phyloP scores from a whole-genome alignment of 306 rosid species.

The Crotalaria pallida region DNA sequence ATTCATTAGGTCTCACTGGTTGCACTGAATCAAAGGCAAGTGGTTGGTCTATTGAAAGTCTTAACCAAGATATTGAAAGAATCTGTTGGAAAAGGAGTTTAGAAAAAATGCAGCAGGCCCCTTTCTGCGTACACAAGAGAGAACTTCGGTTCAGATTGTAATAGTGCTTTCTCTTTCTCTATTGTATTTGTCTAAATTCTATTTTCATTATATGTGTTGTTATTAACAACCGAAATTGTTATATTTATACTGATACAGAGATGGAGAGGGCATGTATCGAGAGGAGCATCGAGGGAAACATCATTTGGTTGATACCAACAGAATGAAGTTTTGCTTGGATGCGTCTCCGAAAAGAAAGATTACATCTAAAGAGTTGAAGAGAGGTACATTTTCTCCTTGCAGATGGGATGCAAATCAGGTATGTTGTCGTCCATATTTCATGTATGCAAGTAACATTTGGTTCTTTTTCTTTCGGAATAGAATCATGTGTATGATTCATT shows the following conservation, averaged over 20 bases:
- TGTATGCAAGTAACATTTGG: not conserved
- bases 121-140: conserved; percentile 69
- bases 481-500: not conserved
- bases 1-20: conserved; percentile 45
- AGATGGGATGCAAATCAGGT: conserved; percentile 75
- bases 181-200: conserved; percentile 6
- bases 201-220: conserved; percentile 5
- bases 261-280: conserved; percentile 34
- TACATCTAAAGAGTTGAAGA: conserved; percentile 51
- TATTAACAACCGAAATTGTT: conserved; percentile 6
- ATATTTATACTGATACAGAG: conserved; percentile 34
- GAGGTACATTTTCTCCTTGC: conserved; percentile 73
- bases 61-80: conserved; percentile 41
- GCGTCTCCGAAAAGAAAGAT: conserved; percentile 60
- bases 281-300: conserved; percentile 54
- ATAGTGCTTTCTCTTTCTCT: conserved; percentile 24
- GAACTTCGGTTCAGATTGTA: conserved; percentile 54
- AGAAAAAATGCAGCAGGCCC: conserved; percentile 29
- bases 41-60: conserved; percentile 65
- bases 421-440: not conserved
- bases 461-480: not conserved
- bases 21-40: conserved; percentile 59
- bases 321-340: conserved; percentile 56
- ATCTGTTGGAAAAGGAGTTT: conserved; percentile 67
- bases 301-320: conserved; percentile 44